Percentiles rank a stretch among this genome's conserved stretches.
Evolutionary conservation across 208 protist genomes (phyloP).

Genomic region (Leishmania lainsoni): DNA sequence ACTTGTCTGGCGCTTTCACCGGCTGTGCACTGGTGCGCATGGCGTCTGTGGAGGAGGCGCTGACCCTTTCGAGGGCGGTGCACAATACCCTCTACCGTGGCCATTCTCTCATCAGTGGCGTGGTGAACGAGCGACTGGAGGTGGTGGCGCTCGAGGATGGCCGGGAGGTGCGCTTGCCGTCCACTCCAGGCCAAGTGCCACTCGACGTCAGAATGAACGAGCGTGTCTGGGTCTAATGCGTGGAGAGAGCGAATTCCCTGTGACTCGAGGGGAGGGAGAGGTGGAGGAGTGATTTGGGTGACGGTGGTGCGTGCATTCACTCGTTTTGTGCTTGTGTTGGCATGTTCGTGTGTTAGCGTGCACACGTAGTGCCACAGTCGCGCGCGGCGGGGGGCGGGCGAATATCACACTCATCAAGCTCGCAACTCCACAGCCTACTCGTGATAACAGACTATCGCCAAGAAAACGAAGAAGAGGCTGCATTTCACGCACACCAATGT

Average conservation of each 20-base stretch:
- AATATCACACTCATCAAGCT: background rate
- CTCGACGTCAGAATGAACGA: slow-evolving; percentile 64
- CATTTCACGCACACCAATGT: background rate
- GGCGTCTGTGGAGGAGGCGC: slow-evolving; percentile 64
- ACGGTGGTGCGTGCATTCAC: background rate
- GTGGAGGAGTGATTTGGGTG: background rate
- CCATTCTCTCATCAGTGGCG: slow-evolving; percentile 51
- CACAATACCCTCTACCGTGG: slow-evolving; percentile 57
- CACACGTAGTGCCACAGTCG: background rate
- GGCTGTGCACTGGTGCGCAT: slow-evolving; percentile 80
- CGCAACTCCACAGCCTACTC: background rate
- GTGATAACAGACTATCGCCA: background rate
- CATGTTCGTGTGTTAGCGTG: background rate
- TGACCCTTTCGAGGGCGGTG: slow-evolving; percentile 59
- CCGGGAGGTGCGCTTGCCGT: slow-evolving; percentile 41
- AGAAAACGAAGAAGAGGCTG: no score
- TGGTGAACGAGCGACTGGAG: slow-evolving; percentile 72
- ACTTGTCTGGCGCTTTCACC: slow-evolving; percentile 77
- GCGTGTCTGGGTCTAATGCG: slow-evolving; percentile 66
- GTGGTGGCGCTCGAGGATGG: slow-evolving; percentile 67
- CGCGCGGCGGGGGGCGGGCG: background rate
- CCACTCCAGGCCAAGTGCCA: slow-evolving; percentile 18
- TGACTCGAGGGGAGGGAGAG: background rate
- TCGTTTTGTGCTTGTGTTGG: background rate
- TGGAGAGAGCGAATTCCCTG: background rate